Conservation (phyloP, 2,329 filamentous ascomycete genomes). For the Teratosphaeria zuluensis region DNA sequence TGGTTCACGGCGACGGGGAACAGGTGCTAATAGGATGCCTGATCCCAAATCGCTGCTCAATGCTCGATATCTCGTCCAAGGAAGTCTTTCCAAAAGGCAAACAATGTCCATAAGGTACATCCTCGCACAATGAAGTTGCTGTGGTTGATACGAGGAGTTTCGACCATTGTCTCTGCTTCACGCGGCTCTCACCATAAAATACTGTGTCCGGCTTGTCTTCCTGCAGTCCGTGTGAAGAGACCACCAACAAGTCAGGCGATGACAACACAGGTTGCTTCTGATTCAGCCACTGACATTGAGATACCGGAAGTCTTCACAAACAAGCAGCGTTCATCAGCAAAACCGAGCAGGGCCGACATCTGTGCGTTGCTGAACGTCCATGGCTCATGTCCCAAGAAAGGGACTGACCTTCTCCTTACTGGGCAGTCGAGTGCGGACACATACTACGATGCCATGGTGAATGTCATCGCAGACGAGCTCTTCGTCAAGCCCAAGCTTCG, state of each 20-base stretch:
- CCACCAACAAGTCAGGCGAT: not conserved
- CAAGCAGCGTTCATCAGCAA: not conserved
- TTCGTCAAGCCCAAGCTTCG: not conserved
- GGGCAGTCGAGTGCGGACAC: not conserved
- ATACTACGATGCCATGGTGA: not conserved
- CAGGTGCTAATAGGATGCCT: not conserved
- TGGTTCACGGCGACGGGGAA: not conserved
- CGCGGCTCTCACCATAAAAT: not conserved
- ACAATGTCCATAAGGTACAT: not conserved
- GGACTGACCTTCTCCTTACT: not conserved
- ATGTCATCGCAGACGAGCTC: not conserved
- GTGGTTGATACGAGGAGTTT: not conserved
- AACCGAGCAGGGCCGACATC: not conserved
- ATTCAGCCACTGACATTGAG: not conserved
- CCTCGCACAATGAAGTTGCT: not conserved
- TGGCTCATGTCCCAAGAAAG: not conserved
- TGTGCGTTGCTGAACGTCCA: not conserved
- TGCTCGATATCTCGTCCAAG: not conserved
- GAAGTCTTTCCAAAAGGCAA: not conserved
- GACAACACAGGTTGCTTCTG: not conserved
- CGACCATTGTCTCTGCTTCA: not conserved
- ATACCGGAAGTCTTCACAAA: not conserved
- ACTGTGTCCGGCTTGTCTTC: not conserved
- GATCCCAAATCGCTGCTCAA: not conserved
- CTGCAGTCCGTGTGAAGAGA: not conserved